These are phyloP conservation scores for Macaranga tanarius DNA, from an alignment of 441 rosid species.

Conservation along the genomic window DNA sequence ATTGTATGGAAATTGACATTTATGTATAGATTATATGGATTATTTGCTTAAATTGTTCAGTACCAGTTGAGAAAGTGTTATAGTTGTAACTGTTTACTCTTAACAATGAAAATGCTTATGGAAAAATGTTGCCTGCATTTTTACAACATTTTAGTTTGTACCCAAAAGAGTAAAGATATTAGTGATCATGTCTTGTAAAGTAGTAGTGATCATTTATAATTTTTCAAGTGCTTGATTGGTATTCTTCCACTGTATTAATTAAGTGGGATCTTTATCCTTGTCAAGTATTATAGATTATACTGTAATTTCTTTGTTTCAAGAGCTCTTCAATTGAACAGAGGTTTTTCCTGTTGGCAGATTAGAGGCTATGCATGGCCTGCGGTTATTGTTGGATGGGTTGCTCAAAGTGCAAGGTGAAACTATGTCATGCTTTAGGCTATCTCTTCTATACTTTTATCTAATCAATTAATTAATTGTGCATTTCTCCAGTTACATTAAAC, in stretches of 20 bases:
- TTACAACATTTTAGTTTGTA: not conserved
- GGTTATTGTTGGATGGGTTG: slow-evolving; percentile 53
- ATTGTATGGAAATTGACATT: not conserved
- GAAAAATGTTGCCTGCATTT: not conserved
- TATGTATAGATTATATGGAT: not conserved
- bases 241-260: not conserved
- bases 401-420: slow-evolving; percentile 61
- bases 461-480: not conserved
- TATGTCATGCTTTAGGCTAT: not conserved
- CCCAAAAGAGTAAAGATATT: not conserved
- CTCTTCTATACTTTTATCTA: slow-evolving; percentile 13
- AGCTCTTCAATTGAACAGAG: not conserved
- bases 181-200: slow-evolving; percentile 47
- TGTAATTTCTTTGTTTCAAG: not conserved
- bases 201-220: slow-evolving; percentile 32
- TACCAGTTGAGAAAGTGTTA: slow-evolving; percentile 7
- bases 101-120: not conserved
- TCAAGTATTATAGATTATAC: slow-evolving; percentile 4
- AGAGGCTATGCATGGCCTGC: slow-evolving; percentile 59
- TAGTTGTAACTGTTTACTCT: not conserved
- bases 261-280: not conserved
- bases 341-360: slow-evolving; percentile 36
- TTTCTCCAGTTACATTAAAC: not conserved
- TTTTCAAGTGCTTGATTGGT: not conserved
- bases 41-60: slow-evolving; percentile 2